These are phyloP conservation scores for Ganoderma meredithae DNA, from an alignment of 1,284 basidiomycete genomes.

Conservation along the genomic window DNA sequence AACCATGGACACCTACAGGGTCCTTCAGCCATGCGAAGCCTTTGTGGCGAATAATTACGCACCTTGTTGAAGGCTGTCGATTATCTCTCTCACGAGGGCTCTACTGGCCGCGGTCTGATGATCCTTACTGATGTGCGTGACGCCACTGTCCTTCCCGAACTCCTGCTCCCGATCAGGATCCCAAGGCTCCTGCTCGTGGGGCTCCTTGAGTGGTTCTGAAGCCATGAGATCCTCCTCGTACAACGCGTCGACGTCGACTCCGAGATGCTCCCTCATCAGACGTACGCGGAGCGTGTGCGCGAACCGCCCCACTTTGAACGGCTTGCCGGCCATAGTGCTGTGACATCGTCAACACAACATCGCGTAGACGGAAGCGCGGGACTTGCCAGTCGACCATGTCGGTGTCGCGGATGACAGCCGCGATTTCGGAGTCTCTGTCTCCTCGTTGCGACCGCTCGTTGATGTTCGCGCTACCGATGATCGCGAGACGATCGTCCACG, in stretches of 20 bases:
- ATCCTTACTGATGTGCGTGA: constrained; percentile 44
- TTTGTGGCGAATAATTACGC: constrained; percentile 13
- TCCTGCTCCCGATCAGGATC: constrained; percentile 84
- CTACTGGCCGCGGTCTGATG: constrained; percentile 46
- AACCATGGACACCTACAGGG: constrained; percentile 50
- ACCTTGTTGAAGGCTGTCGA: constrained; percentile 61
- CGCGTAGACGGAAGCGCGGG: neutral
- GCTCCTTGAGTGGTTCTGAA: constrained; percentile 58
- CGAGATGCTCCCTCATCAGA: constrained; percentile 96
- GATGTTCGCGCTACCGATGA: constrained; percentile 99
- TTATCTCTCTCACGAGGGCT: constrained; percentile 47
- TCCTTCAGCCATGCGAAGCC: neutral
- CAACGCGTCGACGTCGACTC: constrained; percentile 92
- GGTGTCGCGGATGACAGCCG: constrained; percentile 93
- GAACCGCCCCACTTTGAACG: constrained; percentile 96
- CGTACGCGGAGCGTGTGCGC: constrained; percentile 94
- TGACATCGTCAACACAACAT: constrained; percentile 9
- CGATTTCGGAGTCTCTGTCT: constrained; percentile 96
- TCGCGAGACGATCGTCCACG: constrained; percentile 95
- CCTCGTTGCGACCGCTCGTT: constrained; percentile 97
- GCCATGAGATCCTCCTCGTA: constrained; percentile 80
- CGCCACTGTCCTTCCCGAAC: constrained; percentile 48
- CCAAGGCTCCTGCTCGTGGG: constrained; percentile 72
- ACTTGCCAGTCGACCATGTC: constrained; percentile 92
- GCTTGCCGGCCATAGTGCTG: constrained; percentile 93